A percentile compares a stretch with the other conserved stretches of the same genome.
phyloP scores from a whole-genome alignment of 1,284 basidiomycete species.

The Ceratobasidium sp. region DNA sequence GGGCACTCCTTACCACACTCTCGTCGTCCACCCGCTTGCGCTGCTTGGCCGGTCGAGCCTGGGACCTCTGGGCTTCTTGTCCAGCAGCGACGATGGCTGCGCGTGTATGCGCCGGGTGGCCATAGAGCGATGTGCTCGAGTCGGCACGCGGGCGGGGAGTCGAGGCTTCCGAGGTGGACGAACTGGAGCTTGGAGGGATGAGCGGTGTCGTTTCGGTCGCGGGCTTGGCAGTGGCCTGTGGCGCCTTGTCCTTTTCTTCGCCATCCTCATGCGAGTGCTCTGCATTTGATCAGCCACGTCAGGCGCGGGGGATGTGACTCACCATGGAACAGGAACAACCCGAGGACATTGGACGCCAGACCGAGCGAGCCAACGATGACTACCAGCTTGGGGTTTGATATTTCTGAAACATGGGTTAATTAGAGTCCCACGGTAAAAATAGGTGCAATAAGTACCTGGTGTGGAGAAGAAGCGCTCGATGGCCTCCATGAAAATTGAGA shows the following conservation, averaged over 20 bases:
- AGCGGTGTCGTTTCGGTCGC: slow-evolving; percentile 42
- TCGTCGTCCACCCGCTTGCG: slow-evolving; percentile 24
- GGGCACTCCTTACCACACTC: slow-evolving; percentile 34
- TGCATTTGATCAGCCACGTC: slow-evolving; percentile 46
- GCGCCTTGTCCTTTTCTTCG: slow-evolving; percentile 35
- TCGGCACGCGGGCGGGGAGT: slow-evolving; percentile 52
- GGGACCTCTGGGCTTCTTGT: slow-evolving; percentile 56
- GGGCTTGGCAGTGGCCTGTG: slow-evolving; percentile 42
- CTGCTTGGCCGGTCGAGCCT: slow-evolving; percentile 8
- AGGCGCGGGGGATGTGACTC: slow-evolving; percentile 48
- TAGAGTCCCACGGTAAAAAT: slow-evolving; percentile 2
- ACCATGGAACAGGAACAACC: slow-evolving; percentile 96
- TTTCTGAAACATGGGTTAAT: slow-evolving; percentile 62
- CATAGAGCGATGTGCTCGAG: slow-evolving; percentile 71
- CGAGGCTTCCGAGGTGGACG: slow-evolving; percentile 9
- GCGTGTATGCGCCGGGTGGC: slow-evolving; percentile 87
- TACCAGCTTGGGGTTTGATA: slow-evolving; percentile 85
- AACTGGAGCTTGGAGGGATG: slow-evolving; percentile 3
- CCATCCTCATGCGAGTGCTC: slow-evolving; percentile 70
- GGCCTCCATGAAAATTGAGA: slow-evolving; percentile 94
- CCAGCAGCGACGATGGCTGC: slow-evolving; percentile 89
- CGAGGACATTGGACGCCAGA: slow-evolving; percentile 89
- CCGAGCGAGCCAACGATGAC: slow-evolving; percentile 92
- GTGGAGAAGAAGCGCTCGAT: slow-evolving; percentile 87
- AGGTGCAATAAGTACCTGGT: slow-evolving; percentile 60